phyloP scores from a whole-genome alignment of 345 rosid species.

The Lenwebbia sp. region DNA sequence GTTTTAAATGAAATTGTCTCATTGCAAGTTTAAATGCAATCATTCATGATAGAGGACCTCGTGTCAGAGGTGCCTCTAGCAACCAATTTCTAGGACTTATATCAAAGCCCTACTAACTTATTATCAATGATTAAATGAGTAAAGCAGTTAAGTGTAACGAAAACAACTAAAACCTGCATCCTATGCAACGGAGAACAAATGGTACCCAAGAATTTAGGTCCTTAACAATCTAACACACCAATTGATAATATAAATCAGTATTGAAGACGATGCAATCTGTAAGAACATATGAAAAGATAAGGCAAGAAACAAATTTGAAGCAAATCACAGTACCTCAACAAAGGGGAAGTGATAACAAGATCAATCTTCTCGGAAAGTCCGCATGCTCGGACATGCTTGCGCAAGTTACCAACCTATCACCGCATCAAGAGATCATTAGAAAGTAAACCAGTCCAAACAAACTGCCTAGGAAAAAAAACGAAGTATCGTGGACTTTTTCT shows the following conservation, averaged over 20 bases:
- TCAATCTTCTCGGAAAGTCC: slow-evolving; percentile 27
- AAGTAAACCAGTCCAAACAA: background rate
- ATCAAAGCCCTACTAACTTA: background rate
- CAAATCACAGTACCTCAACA: slow-evolving; percentile 22
- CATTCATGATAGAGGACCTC: background rate
- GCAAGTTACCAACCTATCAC: slow-evolving; percentile 26
- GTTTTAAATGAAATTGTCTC: background rate
- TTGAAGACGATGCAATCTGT: background rate
- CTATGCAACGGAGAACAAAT: too few relatives aligned
- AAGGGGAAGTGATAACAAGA: slow-evolving; percentile 48
- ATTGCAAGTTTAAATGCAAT: background rate
- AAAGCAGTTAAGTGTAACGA: background rate
- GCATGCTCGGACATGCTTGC: slow-evolving; percentile 18
- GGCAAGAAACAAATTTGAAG: background rate
- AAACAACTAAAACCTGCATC: background rate
- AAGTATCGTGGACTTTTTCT: background rate
- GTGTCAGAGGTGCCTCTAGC: background rate
- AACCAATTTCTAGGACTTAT: background rate
- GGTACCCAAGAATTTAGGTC: background rate
- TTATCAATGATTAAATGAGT: background rate
- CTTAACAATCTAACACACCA: background rate
- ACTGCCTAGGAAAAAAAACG: background rate
- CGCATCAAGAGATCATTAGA: background rate
- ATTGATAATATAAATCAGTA: background rate
- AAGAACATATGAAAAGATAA: background rate